phyloP scores from a whole-genome alignment of 352 stramenopile species.

The Globisporangium polare region DNA sequence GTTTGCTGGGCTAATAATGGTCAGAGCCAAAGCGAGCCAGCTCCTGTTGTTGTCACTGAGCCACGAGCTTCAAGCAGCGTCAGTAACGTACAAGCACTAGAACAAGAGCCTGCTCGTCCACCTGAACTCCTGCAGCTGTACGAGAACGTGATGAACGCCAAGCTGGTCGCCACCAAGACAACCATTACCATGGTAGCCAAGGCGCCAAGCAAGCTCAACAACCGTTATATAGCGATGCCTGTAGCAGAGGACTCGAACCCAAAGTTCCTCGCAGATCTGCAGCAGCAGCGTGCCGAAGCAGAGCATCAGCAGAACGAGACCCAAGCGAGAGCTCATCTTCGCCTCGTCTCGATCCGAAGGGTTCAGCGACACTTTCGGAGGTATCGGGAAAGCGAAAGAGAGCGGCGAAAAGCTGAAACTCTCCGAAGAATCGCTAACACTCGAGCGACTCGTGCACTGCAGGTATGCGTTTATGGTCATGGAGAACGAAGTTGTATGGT shows the following conservation, averaged over 20 bases:
- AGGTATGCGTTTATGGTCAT: constrained; percentile 3
- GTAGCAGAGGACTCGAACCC: background rate
- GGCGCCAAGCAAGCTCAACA: background rate
- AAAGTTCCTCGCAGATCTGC: constrained; percentile 12
- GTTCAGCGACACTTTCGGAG: constrained; percentile 7
- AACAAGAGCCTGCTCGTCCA: background rate
- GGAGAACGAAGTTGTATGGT: background rate
- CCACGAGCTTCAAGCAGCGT: background rate
- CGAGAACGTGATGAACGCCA: constrained; percentile 31
- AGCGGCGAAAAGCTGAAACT: background rate
- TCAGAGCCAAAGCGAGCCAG: background rate
- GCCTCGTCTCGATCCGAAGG: background rate
- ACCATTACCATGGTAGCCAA: background rate
- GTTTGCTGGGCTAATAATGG: background rate
- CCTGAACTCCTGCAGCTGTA: constrained; percentile 24
- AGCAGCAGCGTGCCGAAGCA: constrained; percentile 6
- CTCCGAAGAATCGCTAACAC: background rate
- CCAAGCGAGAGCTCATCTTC: constrained; percentile 5
- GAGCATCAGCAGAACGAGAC: constrained; percentile 9
- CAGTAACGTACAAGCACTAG: background rate
- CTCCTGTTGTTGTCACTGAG: background rate
- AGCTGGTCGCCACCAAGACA: background rate
- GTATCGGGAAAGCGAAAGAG: background rate
- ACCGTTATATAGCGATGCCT: too few species aligned
- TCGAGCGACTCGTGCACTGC: constrained; percentile 4